phyloP scores from a whole-genome alignment of 2,329 filamentous ascomycete genomes.

The Epichloe hybrida region DNA sequence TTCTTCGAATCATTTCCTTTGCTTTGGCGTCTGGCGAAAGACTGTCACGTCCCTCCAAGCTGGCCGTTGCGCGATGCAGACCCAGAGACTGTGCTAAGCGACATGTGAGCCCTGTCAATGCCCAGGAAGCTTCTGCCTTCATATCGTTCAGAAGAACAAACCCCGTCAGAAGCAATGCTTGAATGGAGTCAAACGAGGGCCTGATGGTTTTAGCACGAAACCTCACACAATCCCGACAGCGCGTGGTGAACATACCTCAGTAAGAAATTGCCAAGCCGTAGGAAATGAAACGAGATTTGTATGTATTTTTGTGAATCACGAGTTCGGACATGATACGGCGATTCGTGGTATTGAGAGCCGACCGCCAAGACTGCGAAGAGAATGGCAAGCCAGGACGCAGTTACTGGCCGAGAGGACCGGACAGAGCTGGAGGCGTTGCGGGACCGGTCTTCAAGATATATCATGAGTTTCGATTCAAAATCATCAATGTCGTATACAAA shows the following conservation, averaged over 20 bases:
- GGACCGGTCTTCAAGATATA: conserved; percentile 50
- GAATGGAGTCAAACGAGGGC: conserved; percentile 52
- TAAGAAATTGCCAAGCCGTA: conserved; percentile 49
- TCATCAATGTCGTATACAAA: conserved; percentile 54
- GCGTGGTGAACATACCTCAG: conserved; percentile 16
- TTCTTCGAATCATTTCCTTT: conserved; percentile 42
- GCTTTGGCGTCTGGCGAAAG: conserved; percentile 28
- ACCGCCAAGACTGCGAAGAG: conserved; percentile 52
- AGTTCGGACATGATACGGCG: conserved; percentile 47
- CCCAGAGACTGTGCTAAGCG: conserved; percentile 52
- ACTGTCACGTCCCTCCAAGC: conserved; percentile 31
- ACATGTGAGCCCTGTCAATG: conserved; percentile 48
- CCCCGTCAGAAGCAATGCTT: conserved; percentile 47
- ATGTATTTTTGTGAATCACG: conserved; percentile 47
- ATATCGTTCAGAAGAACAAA: conserved; percentile 55
- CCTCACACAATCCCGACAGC: conserved; percentile 23
- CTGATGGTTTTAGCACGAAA: conserved; percentile 17
- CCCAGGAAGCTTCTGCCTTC: conserved; percentile 57
- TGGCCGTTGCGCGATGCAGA: conserved; percentile 34
- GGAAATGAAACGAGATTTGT: conserved; percentile 51
- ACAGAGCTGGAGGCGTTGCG: conserved; percentile 35
- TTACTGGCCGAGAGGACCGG: conserved; percentile 37
- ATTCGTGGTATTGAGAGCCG: conserved; percentile 53
- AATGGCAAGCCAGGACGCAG: conserved; percentile 52
- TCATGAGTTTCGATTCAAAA: conserved; percentile 49